phyloP scores from a whole-genome alignment of 140 eudicot species.

The Bidens hawaiensis region DNA sequence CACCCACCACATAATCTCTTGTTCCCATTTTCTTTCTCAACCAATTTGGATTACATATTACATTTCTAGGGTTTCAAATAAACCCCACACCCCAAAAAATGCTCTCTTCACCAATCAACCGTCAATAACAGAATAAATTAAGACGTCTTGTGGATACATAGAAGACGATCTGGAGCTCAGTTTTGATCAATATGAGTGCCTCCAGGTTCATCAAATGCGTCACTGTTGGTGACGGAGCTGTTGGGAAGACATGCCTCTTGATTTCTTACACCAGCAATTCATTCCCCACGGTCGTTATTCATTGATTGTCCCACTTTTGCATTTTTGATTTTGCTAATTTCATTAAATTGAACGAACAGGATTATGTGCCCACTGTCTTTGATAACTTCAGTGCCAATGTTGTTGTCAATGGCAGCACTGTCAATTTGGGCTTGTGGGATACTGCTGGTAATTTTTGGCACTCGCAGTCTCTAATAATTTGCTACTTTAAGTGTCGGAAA shows the following conservation, averaged over 20 bases:
- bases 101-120: neutral
- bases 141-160: neutral
- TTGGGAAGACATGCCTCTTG: constrained; percentile 10
- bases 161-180: constrained; percentile 3
- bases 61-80: neutral
- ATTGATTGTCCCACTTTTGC: neutral
- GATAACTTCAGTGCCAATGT: constrained; percentile 99
- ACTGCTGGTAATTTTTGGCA: constrained; percentile 99
- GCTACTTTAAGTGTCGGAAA: neutral
- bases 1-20: neutral
- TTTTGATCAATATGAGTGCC: constrained; percentile 5
- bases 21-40: neutral
- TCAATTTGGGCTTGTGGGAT: constrained; percentile 94
- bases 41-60: neutral
- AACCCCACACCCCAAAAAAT: neutral
- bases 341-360: too few relatives aligned
- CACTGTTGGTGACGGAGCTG: constrained; percentile 17
- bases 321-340: neutral
- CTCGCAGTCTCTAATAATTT: too few relatives aligned
- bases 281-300: constrained; percentile 1
- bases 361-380: constrained; percentile 94
- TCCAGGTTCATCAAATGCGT: constrained; percentile 10
- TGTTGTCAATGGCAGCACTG: constrained; percentile 79
- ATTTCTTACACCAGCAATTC: constrained; percentile 16
- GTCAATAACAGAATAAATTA: neutral